Evolutionary conservation across 2,329 filamentous ascomycete species (phyloP).

Genomic region (Claviceps maximensis): DNA sequence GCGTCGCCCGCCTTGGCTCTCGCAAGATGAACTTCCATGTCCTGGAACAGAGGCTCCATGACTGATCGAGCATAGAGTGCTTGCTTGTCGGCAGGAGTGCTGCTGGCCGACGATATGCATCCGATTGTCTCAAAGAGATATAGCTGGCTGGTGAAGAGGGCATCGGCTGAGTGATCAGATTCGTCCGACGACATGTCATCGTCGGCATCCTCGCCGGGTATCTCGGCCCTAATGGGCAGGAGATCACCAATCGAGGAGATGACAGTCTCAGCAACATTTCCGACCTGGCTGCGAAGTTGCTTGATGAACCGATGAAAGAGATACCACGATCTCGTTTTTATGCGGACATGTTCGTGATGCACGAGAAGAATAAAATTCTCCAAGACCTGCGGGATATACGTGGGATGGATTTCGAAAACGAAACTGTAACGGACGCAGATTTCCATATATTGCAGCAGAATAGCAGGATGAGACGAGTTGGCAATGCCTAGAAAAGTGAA

Average conservation of each 20-base stretch:
- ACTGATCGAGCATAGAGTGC: constrained; percentile 76
- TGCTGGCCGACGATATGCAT: constrained; percentile 70
- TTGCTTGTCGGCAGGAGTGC: constrained; percentile 72
- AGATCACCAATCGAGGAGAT: constrained; percentile 84
- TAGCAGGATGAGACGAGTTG: constrained; percentile 76
- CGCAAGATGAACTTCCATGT: constrained; percentile 69
- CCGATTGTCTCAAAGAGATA: constrained; percentile 93
- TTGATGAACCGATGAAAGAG: constrained; percentile 88
- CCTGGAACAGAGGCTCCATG: constrained; percentile 77
- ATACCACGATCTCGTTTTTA: constrained; percentile 91
- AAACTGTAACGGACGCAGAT: constrained; percentile 88
- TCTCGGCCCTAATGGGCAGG: constrained; percentile 78
- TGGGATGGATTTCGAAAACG: constrained; percentile 77
- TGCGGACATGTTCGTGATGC: constrained; percentile 75
- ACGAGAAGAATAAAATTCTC: constrained; percentile 86
- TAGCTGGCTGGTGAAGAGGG: constrained; percentile 79
- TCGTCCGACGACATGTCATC: constrained; percentile 95
- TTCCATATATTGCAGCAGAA: constrained; percentile 95
- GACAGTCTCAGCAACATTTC: constrained; percentile 79
- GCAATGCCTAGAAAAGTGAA: constrained; percentile 51
- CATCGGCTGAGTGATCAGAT: constrained; percentile 78
- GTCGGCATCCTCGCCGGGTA: constrained; percentile 61
- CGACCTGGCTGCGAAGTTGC: constrained; percentile 70
- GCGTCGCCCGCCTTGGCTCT: constrained; percentile 70
- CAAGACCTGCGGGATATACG: constrained; percentile 72